These are phyloP conservation scores for Russula earlei DNA, from an alignment of 768 basidiomycete species.

Conservation along the genomic window DNA sequence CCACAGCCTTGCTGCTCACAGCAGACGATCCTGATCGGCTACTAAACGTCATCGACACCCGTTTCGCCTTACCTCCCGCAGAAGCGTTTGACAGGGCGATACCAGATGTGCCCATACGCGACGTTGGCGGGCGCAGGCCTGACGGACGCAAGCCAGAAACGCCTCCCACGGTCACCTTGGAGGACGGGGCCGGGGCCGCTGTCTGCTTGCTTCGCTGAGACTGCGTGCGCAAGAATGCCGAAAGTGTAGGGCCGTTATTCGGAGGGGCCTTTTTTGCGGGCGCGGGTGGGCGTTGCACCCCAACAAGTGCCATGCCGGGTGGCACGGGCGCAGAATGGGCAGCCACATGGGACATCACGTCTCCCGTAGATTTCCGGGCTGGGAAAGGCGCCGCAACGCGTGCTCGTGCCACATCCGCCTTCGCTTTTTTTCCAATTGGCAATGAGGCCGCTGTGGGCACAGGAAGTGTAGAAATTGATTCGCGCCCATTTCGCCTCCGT, in stretches of 20 bases:
- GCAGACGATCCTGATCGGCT: neutral
- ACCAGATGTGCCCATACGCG: neutral
- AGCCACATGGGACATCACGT: neutral
- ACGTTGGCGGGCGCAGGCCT: conserved; percentile 2
- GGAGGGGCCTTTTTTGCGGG: neutral
- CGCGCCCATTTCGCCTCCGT: neutral
- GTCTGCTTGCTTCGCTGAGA: neutral
- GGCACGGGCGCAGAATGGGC: neutral
- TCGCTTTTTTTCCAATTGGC: neutral
- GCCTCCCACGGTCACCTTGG: neutral
- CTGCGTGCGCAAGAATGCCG: neutral
- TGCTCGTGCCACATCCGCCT: neutral
- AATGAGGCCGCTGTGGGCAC: neutral
- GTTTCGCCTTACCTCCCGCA: neutral
- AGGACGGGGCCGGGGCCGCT: neutral
- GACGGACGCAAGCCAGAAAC: neutral
- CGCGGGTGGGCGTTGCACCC: conserved; percentile 6
- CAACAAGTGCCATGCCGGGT: neutral
- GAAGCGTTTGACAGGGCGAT: neutral
- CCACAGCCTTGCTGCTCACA: neutral
- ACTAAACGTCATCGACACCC: neutral
- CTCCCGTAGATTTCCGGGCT: neutral
- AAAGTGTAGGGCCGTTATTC: neutral
- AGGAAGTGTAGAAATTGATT: conserved; percentile 7
- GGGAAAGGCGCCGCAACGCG: neutral